A percentile compares a stretch with the other conserved stretches of the same genome.
phyloP scores from a whole-genome alignment of 176 grass and related monocot genomes.

The Coix lacrymajobi region DNA sequence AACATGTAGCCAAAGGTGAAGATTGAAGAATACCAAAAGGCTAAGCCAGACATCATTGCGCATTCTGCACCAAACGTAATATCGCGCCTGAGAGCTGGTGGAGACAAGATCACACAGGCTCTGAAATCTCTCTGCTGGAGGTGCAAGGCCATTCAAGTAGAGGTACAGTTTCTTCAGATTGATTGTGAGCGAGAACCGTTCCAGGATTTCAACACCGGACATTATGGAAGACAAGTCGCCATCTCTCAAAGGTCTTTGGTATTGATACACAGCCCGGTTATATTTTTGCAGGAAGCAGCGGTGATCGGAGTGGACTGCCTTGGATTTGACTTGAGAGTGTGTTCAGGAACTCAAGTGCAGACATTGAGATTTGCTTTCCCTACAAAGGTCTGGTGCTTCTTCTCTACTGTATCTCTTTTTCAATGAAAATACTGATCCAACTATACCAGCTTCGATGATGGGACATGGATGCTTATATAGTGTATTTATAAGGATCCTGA shows the following conservation, averaged over 20 bases:
- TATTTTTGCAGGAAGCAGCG: slow-evolving; percentile 56
- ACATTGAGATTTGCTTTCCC: slow-evolving; percentile 86
- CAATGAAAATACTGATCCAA: neutral
- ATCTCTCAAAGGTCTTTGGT: neutral
- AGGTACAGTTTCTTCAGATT: slow-evolving; percentile 49
- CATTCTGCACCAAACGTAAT: slow-evolving; percentile 75
- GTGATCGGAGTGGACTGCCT: slow-evolving; percentile 82
- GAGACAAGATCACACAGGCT: slow-evolving; percentile 78
- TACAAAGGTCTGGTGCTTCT: slow-evolving; percentile 33
- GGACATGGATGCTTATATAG: neutral
- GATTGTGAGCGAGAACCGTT: neutral
- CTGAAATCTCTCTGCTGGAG: slow-evolving; percentile 82
- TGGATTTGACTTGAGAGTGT: slow-evolving; percentile 89
- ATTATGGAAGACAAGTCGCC: neutral
- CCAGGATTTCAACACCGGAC: neutral
- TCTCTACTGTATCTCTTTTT: neutral
- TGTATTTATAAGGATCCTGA: too few relatives aligned
- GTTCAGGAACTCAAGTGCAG: slow-evolving; percentile 78
- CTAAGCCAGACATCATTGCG: slow-evolving; percentile 71
- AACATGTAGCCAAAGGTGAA: slow-evolving; percentile 51
- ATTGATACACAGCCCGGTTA: neutral
- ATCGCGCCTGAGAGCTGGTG: slow-evolving; percentile 62
- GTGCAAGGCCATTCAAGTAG: slow-evolving; percentile 67
- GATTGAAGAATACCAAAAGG: slow-evolving; percentile 58
- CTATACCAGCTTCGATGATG: neutral